Evolutionary conservation across 2,329 filamentous ascomycete species (phyloP).

Genomic region (Aspergillus sp.): DNA sequence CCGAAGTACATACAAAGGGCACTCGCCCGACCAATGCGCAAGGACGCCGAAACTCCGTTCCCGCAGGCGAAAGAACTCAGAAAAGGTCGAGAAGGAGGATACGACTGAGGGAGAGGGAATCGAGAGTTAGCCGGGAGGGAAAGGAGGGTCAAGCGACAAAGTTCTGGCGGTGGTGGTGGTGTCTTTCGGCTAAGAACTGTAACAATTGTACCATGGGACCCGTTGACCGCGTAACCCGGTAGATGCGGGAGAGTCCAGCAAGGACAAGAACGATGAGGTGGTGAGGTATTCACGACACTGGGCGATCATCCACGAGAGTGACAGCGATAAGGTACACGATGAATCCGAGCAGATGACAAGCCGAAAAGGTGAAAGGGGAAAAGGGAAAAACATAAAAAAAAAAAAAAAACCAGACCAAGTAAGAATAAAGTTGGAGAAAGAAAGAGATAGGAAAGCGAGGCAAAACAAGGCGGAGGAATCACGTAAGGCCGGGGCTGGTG

Average conservation of each 20-base stretch:
- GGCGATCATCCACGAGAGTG: too few species aligned
- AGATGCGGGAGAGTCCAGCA: conserved; percentile 9
- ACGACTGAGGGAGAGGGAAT: not conserved
- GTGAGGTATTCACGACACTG: too few species aligned
- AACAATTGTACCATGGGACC: conserved; percentile 25
- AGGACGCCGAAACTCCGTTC: conserved; percentile 3
- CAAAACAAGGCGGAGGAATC: not conserved
- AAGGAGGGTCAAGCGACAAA: not conserved
- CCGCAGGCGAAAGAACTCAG: conserved; percentile 3
- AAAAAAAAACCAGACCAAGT: not conserved
- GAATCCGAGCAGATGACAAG: too few species aligned
- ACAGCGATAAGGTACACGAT: too few species aligned
- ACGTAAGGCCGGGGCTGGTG: conserved; percentile 5
- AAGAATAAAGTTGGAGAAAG: not conserved
- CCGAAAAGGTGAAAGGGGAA: not conserved
- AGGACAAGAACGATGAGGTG: too few species aligned
- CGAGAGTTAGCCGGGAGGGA: not conserved
- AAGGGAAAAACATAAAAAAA: not conserved
- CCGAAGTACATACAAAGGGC: not conserved
- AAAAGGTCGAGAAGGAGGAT: conserved; percentile 1
- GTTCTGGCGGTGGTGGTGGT: not conserved
- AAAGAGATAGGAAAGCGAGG: not conserved
- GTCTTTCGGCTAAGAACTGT: conserved; percentile 18
- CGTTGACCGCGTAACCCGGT: conserved; percentile 18
- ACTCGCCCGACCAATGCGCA: not conserved